Evolutionary conservation across 164 flowering plant genomes (phyloP).

Genomic region (Litsea cubeba): DNA sequence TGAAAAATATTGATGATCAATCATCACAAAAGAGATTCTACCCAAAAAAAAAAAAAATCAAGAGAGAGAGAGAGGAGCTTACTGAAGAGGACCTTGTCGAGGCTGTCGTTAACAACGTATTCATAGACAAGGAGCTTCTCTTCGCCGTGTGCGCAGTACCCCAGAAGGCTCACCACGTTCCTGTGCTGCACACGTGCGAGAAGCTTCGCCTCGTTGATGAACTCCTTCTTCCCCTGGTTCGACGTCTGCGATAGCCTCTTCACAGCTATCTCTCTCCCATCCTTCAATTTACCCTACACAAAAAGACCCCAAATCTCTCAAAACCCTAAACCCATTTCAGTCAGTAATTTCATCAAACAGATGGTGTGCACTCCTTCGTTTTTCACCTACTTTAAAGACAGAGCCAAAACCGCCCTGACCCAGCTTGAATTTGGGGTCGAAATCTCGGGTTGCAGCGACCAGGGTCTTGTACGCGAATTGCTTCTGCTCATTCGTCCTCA

Average conservation of each 20-base stretch:
- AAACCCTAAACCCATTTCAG: not conserved
- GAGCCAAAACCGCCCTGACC: slow-evolving; percentile 96
- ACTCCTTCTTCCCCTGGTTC: slow-evolving; percentile 76
- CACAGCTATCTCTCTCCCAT: slow-evolving; percentile 91
- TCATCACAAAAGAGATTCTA: no score
- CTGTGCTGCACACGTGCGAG: slow-evolving; percentile 82
- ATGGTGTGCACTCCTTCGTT: not conserved
- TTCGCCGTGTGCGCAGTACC: slow-evolving; percentile 61
- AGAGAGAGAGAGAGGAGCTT: slow-evolving; percentile 22
- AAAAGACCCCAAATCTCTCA: not conserved
- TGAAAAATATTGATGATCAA: no score
- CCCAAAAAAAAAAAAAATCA: not conserved
- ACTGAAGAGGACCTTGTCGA: slow-evolving; percentile 91
- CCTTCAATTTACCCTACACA: slow-evolving; percentile 65
- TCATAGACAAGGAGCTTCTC: slow-evolving; percentile 93
- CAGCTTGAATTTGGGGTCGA: slow-evolving; percentile 53
- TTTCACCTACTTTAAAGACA: slow-evolving; percentile 27
- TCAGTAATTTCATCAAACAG: not conserved
- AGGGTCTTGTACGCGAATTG: slow-evolving; percentile 46
- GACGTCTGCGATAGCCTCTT: slow-evolving; percentile 75
- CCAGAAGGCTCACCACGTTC: slow-evolving; percentile 79
- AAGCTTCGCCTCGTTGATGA: slow-evolving; percentile 70
- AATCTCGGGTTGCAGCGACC: slow-evolving; percentile 66
- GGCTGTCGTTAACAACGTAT: slow-evolving; percentile 71
- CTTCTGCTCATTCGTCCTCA: slow-evolving; percentile 72